Base-by-base conservation (phyloP, 306 rosid species). In the Prunus mume region DNA sequence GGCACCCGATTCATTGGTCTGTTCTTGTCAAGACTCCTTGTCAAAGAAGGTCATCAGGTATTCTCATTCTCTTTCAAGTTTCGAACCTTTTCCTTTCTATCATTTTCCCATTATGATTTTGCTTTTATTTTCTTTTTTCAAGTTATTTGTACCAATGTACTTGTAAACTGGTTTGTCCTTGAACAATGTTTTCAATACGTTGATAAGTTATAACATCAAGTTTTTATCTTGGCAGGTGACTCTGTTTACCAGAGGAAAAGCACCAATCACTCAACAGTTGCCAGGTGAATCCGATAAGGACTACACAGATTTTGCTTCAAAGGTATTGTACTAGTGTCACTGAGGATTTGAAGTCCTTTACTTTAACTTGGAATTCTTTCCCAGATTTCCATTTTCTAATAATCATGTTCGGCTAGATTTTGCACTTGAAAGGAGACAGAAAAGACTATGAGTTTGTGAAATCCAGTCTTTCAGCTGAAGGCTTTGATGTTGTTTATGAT, bases 391-490 rank as follows among this genome's bases (percentile, higher is more conserved):
- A n/a, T 25, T 18, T 41, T 58, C 10, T 71, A 12, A 41, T 52
- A 25, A 51, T 13, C 79, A 34, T 73, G n/a, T 46, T 74, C 62
- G 84, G 56, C 30, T 84, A 95, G 99, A 83, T 95, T 69, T 78
- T 86, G 90, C 99, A 95, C 78, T 84, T 95, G 90, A 95, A 95
- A 86, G 97, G 99, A 71, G 97, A 95, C 84, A 92, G 99, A 77
- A 71, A 84, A 77, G 99, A 95, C 86, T 89, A 78, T 52, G 97
- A 92, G 1, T 92, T 89, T 80, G 99, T 92, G 15, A 95, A 86
- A 84, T 89, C 97, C 56, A 92, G 96, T 77, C 97, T 95, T 76
- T 90, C 99, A 12, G 93, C 90, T 46, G 65, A 88, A 78, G 97
- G 97, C 75, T 95, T 83, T 79, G 93, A 95, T 70, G 97, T 95